Conservation (phyloP, 2,329 filamentous ascomycete species). For the Paraconiothyrium brasiliense region DNA sequence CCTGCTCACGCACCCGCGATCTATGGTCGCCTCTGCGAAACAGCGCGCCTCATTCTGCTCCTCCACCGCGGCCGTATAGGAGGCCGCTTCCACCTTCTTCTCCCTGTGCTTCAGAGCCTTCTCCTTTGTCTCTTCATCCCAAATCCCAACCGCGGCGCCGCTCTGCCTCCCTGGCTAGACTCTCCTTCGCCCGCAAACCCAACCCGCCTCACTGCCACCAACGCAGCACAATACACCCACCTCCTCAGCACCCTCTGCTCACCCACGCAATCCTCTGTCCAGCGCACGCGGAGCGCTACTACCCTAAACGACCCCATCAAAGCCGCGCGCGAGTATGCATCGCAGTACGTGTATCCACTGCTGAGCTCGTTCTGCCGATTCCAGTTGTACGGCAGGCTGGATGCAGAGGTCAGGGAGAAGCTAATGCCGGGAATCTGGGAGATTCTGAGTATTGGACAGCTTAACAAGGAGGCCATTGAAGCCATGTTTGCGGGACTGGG, state of each 20-base stretch:
- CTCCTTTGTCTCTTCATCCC: constrained; percentile 65
- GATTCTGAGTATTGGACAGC: constrained; percentile 40
- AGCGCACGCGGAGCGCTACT: constrained; percentile 49
- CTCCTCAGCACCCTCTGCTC: constrained; percentile 69
- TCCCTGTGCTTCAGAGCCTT: constrained; percentile 64
- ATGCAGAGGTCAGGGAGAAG: constrained; percentile 61
- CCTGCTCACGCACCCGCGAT: constrained; percentile 50
- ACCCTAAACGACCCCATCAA: constrained; percentile 67
- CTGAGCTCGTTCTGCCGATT: constrained; percentile 65
- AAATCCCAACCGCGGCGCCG: constrained; percentile 40
- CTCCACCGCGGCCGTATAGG: constrained; percentile 67
- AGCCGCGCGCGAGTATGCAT: constrained; percentile 65
- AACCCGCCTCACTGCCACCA: constrained; percentile 48
- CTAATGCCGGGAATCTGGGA: constrained; percentile 67
- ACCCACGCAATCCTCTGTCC: constrained; percentile 66
- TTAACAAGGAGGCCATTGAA: constrained; percentile 43
- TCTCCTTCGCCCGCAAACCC: constrained; percentile 20
- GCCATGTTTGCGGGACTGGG: constrained; percentile 51
- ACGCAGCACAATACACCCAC: constrained; percentile 62
- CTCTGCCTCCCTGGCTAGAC: constrained; percentile 46
- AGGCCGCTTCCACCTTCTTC: constrained; percentile 68
- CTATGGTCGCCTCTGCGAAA: constrained; percentile 64
- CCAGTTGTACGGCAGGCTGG: constrained; percentile 60
- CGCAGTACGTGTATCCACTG: constrained; percentile 66
- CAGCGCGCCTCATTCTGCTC: constrained; percentile 63